Evolutionary conservation across 164 flowering plant species (phyloP), one percentile per base, ranked within the genome.

Genomic region (grape (Vitis vinifera)): DNA sequence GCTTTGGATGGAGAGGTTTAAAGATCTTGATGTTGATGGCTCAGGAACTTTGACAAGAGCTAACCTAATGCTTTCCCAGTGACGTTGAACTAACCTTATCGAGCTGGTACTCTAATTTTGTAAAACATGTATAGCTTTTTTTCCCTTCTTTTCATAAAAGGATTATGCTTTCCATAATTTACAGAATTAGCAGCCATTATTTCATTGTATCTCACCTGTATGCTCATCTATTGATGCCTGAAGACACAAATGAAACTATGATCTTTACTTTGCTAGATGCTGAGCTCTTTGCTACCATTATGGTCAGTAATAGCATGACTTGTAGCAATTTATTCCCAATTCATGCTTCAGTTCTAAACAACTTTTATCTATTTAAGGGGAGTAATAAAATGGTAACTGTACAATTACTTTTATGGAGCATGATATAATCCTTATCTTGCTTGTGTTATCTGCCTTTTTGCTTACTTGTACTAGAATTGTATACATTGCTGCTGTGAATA

Each of bases 11-110:
- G 87, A 88, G 66, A 79, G 79, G 63, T 94, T 94, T 64, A 75
- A 75, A 70, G 73, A 67, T 37, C 93, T 92, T 56, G 97, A 94
- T 67, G 79, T 81, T 13, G 93, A 94, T 86, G 83, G 84, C 0
- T 90, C 96, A 19, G 97, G 98, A 68, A 83, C 91, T 53, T 60
- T 94, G 66, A 80, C 94, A 8, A 72, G 67, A 17, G 68, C 87
- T 48, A 97, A 93, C 70, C 17, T 93, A 37, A 53, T 17, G 51
- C 78, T 69, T 52, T 75, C 83, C 8, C 82, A 80, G 51, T 48
- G 77, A 68, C 68, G 75, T 30, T 61, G 53, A 59, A 9, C 56
- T n/a, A 52, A 16, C 10, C 29, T 48, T 17, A 8, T 49, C 11
- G 23, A 19, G 9, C 49, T 17, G 52, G 27, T 63, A 8, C 53